Percentiles rank a stretch among this genome's conserved stretches.
phyloP scores from a whole-genome alignment of 768 basidiomycete species.

The Pisolithus sp. region DNA sequence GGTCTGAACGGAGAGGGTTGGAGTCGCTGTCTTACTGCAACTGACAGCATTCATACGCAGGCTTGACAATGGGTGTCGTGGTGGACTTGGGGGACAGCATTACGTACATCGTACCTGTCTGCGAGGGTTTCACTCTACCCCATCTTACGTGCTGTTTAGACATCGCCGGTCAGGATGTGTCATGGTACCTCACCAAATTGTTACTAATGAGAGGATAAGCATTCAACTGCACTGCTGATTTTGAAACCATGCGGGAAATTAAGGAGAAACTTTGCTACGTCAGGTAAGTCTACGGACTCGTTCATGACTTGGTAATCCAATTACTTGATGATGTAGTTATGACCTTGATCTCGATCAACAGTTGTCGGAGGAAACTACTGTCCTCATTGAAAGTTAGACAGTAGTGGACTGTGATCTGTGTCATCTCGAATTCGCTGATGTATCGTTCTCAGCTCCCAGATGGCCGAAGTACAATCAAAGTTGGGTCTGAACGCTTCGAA shows the following conservation, averaged over 20 bases:
- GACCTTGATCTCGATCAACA: conserved; percentile 94
- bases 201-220: conserved; percentile 99
- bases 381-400: conserved; percentile 92
- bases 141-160: conserved; percentile 92
- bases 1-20: conserved; percentile 45
- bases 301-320: not conserved
- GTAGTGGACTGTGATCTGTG: conserved; percentile 37
- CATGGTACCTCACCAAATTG: conserved; percentile 98
- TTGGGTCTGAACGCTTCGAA: conserved; percentile 97
- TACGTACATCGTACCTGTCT: conserved; percentile 98
- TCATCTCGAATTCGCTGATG: conserved; percentile 1
- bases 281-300: conserved; percentile 46
- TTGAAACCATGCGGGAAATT: conserved; percentile 97
- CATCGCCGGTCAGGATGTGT: conserved; percentile 97
- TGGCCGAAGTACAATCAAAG: conserved; percentile 93
- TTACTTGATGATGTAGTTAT: conserved; percentile 47
- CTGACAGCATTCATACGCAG: conserved; percentile 35
- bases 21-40: not conserved
- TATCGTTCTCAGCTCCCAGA: conserved; percentile 72
- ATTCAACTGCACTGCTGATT: conserved; percentile 98
- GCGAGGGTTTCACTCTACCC: conserved; percentile 92
- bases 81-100: conserved; percentile 99
- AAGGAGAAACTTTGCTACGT: conserved; percentile 99
- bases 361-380: conserved; percentile 92
- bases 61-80: conserved; percentile 95